A percentile compares a stretch with the other conserved stretches of the same genome.
Conservation (phyloP, 176 grass and related monocot species). For the Oryza rufipogon region DNA sequence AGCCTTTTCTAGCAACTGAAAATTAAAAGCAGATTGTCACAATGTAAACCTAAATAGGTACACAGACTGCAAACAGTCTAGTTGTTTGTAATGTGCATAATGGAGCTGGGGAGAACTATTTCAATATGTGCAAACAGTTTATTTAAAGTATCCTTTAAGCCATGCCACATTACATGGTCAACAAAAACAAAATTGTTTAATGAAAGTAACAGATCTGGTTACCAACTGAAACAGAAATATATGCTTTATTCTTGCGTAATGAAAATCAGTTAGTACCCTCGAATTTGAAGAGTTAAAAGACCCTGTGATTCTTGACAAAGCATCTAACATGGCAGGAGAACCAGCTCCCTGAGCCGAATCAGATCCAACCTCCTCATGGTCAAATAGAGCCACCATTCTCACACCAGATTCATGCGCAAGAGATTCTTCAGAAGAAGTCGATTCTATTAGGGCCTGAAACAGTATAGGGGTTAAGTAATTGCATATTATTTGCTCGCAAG, state of each 20-base stretch:
- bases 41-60: conserved; percentile 27
- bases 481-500: conserved; percentile 14
- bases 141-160: neutral
- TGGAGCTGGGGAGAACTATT: neutral
- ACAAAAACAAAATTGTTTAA: neutral
- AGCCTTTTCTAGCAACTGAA: conserved; percentile 78
- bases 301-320: conserved; percentile 90
- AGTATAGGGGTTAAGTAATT: conserved; percentile 32
- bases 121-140: neutral
- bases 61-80: neutral
- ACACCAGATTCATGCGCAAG: conserved; percentile 81
- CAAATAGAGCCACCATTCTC: conserved; percentile 96
- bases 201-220: conserved; percentile 1
- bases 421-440: conserved; percentile 59
- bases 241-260: neutral
- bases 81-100: neutral
- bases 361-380: conserved; percentile 97
- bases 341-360: conserved; percentile 96
- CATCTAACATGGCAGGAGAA: conserved; percentile 91
- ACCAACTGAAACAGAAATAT: neutral
- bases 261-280: conserved; percentile 52
- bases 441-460: conserved; percentile 86
- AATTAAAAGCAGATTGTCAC: conserved; percentile 42
- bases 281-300: conserved; percentile 71
- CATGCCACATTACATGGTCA: neutral